Conservation (phyloP, 1,139 yeast species). For the Saccharomycopsis phalli region DNA sequence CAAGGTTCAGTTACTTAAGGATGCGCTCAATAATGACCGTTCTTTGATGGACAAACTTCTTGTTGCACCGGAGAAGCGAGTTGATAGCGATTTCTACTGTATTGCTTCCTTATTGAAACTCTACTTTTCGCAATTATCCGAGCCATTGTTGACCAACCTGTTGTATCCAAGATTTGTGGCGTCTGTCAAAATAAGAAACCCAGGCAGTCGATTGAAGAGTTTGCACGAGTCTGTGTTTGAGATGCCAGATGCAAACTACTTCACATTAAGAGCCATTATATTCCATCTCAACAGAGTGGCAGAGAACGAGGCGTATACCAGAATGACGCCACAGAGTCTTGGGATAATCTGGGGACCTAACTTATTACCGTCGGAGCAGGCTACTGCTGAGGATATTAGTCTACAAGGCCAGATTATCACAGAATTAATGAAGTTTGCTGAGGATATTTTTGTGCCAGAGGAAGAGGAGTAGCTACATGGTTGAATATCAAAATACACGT, state of each 20-base stretch:
- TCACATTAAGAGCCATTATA: constrained; percentile 74
- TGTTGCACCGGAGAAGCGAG: constrained; percentile 37
- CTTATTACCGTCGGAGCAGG: constrained; percentile 38
- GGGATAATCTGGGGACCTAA: constrained; percentile 96
- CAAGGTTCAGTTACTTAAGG: constrained; percentile 64
- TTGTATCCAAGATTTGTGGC: constrained; percentile 54
- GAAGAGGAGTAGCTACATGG: background rate
- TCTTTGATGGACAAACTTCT: constrained; percentile 46
- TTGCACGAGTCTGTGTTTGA: constrained; percentile 82
- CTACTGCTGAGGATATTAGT: constrained; percentile 69
- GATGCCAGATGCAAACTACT: constrained; percentile 90
- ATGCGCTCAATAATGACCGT: constrained; percentile 71
- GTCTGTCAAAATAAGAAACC: constrained; percentile 63
- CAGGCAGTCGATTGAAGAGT: constrained; percentile 52
- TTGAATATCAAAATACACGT: background rate
- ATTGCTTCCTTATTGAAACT: constrained; percentile 64
- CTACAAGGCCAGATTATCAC: constrained; percentile 77
- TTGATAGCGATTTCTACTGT: constrained; percentile 67
- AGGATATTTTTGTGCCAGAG: constrained; percentile 76
- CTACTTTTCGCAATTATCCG: constrained; percentile 63
- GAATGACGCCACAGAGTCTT: constrained; percentile 74
- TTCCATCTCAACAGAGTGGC: constrained; percentile 79
- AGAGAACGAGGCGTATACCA: constrained; percentile 50
- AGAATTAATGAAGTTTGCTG: constrained; percentile 75
- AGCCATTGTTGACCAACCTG: constrained; percentile 53